Conservation (phyloP, 2,329 filamentous ascomycete genomes). For the Leptographium wingfieldii region DNA sequence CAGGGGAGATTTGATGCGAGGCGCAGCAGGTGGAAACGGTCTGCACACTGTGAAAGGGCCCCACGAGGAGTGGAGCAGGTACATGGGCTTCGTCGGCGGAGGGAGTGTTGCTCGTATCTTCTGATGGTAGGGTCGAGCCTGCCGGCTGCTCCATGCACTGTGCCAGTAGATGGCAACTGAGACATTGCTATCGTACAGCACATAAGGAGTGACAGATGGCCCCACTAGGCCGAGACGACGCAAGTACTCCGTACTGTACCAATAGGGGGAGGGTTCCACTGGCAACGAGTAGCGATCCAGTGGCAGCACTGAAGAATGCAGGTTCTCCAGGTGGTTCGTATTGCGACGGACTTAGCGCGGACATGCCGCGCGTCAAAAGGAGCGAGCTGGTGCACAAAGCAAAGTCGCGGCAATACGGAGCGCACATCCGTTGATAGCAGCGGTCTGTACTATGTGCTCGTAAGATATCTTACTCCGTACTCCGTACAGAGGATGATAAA, state of each 20-base stretch:
- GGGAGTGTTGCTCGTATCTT: neutral
- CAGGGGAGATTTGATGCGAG: conserved; percentile 13
- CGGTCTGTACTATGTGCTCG: too few species aligned
- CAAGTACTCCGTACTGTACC: neutral
- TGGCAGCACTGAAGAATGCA: neutral
- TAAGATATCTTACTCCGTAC: too few species aligned
- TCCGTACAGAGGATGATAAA: too few species aligned
- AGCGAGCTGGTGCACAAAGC: too few species aligned
- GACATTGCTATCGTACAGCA: neutral
- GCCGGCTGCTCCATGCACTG: neutral
- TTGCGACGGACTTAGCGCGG: neutral
- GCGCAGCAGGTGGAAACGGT: conserved; percentile 8
- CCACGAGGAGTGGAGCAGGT: neutral
- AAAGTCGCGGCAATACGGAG: too few species aligned
- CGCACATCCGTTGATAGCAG: too few species aligned
- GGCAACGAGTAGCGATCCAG: neutral
- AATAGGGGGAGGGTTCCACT: neutral
- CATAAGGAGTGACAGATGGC: neutral
- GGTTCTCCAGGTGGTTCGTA: neutral
- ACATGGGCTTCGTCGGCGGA: neutral
- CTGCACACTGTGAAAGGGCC: neutral
- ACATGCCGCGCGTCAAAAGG: neutral
- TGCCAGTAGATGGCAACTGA: neutral
- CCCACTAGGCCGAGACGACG: neutral
- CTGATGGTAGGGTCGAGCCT: neutral